Conservation (phyloP, 2,329 filamentous ascomycete genomes). For the Lecanicillium sp. region DNA sequence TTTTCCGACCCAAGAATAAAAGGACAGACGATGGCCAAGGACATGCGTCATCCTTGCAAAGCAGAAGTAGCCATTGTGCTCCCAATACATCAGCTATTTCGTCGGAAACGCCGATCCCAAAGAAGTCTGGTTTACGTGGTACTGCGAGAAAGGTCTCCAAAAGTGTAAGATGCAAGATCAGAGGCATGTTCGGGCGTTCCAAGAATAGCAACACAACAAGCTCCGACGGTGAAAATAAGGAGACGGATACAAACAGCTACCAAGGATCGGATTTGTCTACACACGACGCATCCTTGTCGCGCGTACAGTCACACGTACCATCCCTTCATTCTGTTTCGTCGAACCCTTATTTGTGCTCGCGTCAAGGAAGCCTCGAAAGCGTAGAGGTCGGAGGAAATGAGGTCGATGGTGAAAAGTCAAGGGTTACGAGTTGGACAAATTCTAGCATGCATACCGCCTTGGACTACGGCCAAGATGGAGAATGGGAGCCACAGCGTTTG, state of each 20-base stretch:
- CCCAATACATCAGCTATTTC: conserved; percentile 24
- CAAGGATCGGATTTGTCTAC: conserved; percentile 23
- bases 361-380: conserved; percentile 48
- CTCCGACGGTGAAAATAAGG: conserved; percentile 10
- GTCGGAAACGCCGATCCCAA: conserved; percentile 15
- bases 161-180: conserved; percentile 54
- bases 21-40: conserved; percentile 22
- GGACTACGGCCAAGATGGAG: conserved; percentile 28
- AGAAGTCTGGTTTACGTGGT: conserved; percentile 30
- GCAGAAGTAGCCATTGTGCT: conserved; percentile 32
- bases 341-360: conserved; percentile 39
- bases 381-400: conserved; percentile 30
- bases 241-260: conserved; percentile 21
- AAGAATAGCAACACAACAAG: conserved; percentile 12
- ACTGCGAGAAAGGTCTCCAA: conserved; percentile 56
- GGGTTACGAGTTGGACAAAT: conserved; percentile 66
- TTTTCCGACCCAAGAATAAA: conserved; percentile 33
- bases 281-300: conserved; percentile 36
- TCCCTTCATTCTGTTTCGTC: conserved; percentile 41
- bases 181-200: conserved; percentile 26
- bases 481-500: conserved; percentile 49
- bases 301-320: conserved; percentile 40
- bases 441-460: conserved; percentile 51
- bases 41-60: conserved; percentile 43
- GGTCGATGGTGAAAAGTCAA: conserved; percentile 45